These are phyloP conservation scores for Leptographium flavum DNA, from an alignment of 2,329 filamentous ascomycete species.

Conservation along the genomic window DNA sequence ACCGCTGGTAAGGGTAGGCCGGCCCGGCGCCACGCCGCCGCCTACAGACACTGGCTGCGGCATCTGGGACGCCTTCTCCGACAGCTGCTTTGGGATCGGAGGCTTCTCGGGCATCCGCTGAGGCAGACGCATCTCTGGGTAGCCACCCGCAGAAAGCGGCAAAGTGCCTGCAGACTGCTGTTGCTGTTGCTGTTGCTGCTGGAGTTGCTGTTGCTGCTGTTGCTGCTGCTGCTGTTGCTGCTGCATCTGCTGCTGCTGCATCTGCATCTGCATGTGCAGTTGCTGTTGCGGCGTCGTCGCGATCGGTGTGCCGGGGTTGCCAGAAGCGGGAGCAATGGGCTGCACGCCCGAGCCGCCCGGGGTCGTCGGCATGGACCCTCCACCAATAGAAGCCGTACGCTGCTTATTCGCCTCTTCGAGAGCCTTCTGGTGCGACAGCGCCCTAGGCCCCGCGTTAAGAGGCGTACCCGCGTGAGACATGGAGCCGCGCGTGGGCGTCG, in stretches of 20 bases:
- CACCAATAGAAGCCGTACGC: constrained; percentile 13
- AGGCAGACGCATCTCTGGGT: constrained; percentile 6
- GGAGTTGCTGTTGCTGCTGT: constrained; percentile 10
- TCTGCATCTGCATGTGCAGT: constrained; percentile 5
- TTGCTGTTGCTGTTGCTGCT: not conserved
- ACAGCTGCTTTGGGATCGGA: constrained; percentile 69
- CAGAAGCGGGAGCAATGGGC: constrained; percentile 4
- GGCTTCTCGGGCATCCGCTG: constrained; percentile 46
- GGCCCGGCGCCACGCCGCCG: constrained; percentile 45
- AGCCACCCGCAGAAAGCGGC: not conserved
- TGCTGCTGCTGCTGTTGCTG: constrained; percentile 14
- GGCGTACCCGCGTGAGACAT: constrained; percentile 28
- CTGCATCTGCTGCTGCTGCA: constrained; percentile 8
- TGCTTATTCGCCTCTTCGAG: constrained; percentile 32
- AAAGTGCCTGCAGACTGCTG: constrained; percentile 13
- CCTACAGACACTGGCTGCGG: constrained; percentile 60
- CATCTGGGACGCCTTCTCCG: constrained; percentile 49
- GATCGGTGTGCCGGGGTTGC: not conserved
- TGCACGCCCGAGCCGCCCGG: not conserved
- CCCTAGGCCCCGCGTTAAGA: constrained; percentile 23
- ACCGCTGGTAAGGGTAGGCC: constrained; percentile 75
- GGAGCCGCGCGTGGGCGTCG: constrained; percentile 16
- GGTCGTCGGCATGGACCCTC: constrained; percentile 6
- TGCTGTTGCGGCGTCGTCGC: constrained; percentile 4
- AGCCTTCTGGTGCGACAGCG: constrained; percentile 35